Evolutionary conservation across 2,329 filamentous ascomycete genomes (phyloP), one percentile per base, ranked within the genome.

Genomic region (Anthostomella pinea): DNA sequence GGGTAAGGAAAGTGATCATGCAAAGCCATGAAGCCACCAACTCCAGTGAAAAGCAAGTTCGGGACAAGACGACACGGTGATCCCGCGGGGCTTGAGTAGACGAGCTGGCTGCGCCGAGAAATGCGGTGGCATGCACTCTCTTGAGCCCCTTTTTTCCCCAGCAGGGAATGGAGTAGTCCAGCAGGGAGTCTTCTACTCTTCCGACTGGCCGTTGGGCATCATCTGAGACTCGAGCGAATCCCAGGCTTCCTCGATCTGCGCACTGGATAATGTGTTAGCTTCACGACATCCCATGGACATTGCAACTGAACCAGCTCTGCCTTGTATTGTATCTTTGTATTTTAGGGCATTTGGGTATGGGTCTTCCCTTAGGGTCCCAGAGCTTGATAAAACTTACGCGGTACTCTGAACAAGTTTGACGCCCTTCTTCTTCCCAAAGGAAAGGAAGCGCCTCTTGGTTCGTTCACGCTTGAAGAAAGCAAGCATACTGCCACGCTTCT

Each of bases 401-500:
- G 58, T 53, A 2, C 56, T 57, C 47, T 67, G 66, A 2, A 62
- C 51, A 30, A 75, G 43, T 26, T 51, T 58, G 6, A 77, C 52
- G 1, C 63, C 64, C 55, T 66, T 68, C 44, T 62, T 63, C 39
- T 62, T 59, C 24, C 69, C 62, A 39, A 77, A 74, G 14, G 53
- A 49, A 30, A 79, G 52, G 44, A 79, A 75, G 3, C 75, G 63
- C 38, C 64, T 60, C 60, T 76, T 72, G 5, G 75, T 77, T 14
- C 71, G 63, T 46, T 68, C 64, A 5, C 75, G 57, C 53, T 74
- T 73, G 47, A 79, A 79, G 36, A 65, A 57, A 6, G 68, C 71
- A 45, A 79, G 60, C 3, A 79, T 52, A 27, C 73, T 63, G 3
- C 72, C 71, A 5, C 69, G 57, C 8, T 58, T 56, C 27, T 61